Percentiles rank a stretch among this genome's conserved stretches.
Evolutionary conservation across 2,329 filamentous ascomycete species (phyloP).

Genomic region (Aspergillus fijiensis): DNA sequence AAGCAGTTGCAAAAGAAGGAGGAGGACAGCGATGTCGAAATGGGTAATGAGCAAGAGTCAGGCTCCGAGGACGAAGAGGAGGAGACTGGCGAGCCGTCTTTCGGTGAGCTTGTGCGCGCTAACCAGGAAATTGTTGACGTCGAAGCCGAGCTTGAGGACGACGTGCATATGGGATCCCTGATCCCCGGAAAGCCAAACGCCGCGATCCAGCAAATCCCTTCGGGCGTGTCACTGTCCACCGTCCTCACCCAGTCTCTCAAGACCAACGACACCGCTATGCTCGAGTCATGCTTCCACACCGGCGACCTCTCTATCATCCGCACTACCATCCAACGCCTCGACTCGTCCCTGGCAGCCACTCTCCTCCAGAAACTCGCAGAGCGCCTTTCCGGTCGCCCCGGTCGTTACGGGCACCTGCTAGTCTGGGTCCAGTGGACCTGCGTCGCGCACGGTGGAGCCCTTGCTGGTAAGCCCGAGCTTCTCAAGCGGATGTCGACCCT

Average conservation of each 20-base stretch:
- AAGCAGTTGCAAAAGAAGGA: constrained; percentile 20
- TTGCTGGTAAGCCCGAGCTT: constrained; percentile 82
- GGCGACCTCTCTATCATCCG: constrained; percentile 74
- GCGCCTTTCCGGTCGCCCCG: constrained; percentile 80
- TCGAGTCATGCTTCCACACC: constrained; percentile 88
- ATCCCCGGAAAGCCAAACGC: constrained; percentile 48
- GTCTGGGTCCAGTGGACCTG: constrained; percentile 96
- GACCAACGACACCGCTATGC: constrained; percentile 83
- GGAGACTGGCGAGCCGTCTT: constrained; percentile 63
- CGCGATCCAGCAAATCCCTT: constrained; percentile 58
- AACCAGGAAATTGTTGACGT: constrained; percentile 72
- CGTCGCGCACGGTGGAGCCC: constrained; percentile 84
- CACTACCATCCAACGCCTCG: constrained; percentile 85
- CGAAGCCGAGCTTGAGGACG: constrained; percentile 49
- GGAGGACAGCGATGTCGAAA: constrained; percentile 27
- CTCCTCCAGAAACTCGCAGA: constrained; percentile 84
- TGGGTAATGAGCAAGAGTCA: constrained; percentile 40
- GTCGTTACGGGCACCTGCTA: constrained; percentile 85
- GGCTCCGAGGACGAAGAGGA: constrained; percentile 29
- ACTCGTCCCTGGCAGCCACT: constrained; percentile 75
- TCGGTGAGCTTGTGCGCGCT: constrained; percentile 78
- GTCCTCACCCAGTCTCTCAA: constrained; percentile 91
- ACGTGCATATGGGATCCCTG: constrained; percentile 44
- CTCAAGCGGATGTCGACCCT: constrained; percentile 74
- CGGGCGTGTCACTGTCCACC: constrained; percentile 79